Base-by-base conservation (phyloP, 23 red algal species). In the Gracilaria gracilis region DNA sequence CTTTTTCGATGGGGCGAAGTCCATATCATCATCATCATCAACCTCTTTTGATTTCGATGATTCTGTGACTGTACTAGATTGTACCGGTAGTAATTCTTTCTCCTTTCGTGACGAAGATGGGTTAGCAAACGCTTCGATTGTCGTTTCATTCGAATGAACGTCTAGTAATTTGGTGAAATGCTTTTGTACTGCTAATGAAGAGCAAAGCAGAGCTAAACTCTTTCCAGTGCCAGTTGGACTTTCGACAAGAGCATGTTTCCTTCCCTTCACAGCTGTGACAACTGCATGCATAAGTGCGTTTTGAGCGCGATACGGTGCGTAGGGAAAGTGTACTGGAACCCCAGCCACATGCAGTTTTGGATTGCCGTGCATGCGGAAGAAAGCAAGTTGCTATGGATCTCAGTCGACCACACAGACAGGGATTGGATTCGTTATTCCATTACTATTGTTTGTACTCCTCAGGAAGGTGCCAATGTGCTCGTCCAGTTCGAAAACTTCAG, bases 151-250 rank as follows among this genome's bases (percentile, higher is more conserved):
- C 38, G 58, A 36, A 5, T 19, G 17, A 39, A 49, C 51, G 14
- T 42, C 61, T 39, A 80, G 34, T 6, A 92, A 35, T 29, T 79
- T 59, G 19, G 65, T 59, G 67, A 91, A 72, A 85, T 88, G 84
- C 9, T 88, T 71, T 21, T 93, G 87, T 84, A 94, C 96, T 9
- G 97, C 97, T 23, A 99, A 80, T 21, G 87, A 46, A 44, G 94
- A 91, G 59, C 94, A 96, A 23, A 99, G 88, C 6, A 99, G 82
- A 40, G 89, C 88, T 17, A 99, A 64, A 67, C 94, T 95, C 77
- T 99, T 99, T 23, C 97, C 97, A n/a, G 97, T 99, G 75, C 97
- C 97, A 39, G 97, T 99, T n/a, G 97, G 97, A 14, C 87, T 93
- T 80, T 99, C 97, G 61, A 99, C 61, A 32, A 96, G 83, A 55